phyloP scores from a whole-genome alignment of 495 filamentous ascomycete genomes.

The Pyrenula massariospora region DNA sequence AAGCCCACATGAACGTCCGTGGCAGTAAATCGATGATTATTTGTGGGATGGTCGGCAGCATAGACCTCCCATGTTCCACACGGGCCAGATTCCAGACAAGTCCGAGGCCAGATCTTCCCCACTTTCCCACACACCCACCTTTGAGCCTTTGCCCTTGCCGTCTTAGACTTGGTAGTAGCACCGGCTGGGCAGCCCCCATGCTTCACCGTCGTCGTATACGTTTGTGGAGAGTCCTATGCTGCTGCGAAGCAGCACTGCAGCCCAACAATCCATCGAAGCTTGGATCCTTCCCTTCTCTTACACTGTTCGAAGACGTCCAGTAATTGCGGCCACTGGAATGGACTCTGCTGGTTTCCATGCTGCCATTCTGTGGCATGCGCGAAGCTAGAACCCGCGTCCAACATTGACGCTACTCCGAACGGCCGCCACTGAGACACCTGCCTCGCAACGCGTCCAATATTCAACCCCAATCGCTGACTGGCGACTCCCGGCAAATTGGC shows the following conservation, averaged over 20 bases:
- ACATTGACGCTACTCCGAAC: background rate
- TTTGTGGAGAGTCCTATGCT: background rate
- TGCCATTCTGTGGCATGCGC: background rate
- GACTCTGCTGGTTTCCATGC: background rate
- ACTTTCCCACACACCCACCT: background rate
- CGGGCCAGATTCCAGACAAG: background rate
- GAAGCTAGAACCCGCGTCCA: background rate
- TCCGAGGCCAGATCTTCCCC: background rate
- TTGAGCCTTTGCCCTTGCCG: background rate
- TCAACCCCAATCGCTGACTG: background rate
- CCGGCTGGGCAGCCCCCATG: background rate
- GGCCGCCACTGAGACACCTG: background rate
- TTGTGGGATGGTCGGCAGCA: background rate
- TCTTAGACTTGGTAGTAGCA: background rate
- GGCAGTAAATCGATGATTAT: too few species aligned
- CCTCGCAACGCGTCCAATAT: background rate
- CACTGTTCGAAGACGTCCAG: background rate
- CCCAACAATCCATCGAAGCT: background rate
- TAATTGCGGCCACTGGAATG: background rate
- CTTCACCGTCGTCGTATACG: background rate
- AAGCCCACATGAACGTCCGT: too few species aligned
- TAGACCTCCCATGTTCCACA: background rate
- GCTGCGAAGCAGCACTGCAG: background rate
- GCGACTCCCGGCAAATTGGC: background rate
- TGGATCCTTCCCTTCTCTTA: background rate